phyloP scores from a whole-genome alignment of 106 monocot genomes.

The Alisma plantagoaquatica region DNA sequence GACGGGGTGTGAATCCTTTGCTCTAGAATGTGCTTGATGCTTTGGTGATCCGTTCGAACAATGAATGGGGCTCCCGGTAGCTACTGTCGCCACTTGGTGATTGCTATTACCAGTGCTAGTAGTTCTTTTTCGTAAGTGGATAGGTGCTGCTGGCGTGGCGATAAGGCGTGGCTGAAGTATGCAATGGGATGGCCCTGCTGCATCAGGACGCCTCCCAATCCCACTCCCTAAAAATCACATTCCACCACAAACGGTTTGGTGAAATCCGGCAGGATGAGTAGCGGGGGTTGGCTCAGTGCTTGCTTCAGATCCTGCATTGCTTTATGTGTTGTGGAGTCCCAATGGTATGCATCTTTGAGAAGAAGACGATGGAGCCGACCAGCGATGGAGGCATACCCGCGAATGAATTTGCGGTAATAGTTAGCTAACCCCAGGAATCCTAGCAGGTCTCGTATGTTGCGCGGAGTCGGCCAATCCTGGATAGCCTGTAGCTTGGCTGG shows the following conservation, averaged over 20 bases:
- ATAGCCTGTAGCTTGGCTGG: background rate
- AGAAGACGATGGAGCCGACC: background rate
- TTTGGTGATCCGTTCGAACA: background rate
- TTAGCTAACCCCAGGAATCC: constrained; percentile 1
- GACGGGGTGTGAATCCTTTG: background rate
- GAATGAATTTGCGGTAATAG: constrained; percentile 1
- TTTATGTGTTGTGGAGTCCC: background rate
- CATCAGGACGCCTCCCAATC: background rate
- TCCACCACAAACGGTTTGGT: constrained; percentile 3
- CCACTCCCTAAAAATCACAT: background rate
- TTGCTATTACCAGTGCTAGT: background rate
- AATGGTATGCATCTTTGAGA: constrained; percentile 1
- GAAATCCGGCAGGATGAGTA: constrained; percentile 2
- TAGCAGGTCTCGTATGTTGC: background rate
- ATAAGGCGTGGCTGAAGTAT: constrained; percentile 1
- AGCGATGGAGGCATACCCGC: background rate
- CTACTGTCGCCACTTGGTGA: background rate
- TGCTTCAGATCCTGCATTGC: background rate
- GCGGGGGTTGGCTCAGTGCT: background rate
- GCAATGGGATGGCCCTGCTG: constrained; percentile 3
- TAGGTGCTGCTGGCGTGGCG: background rate
- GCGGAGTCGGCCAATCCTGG: background rate
- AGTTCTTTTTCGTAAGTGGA: background rate
- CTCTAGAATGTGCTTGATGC: background rate
- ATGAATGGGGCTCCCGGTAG: background rate